These are phyloP conservation scores for Polyporus arcularius DNA, from an alignment of 768 basidiomycete genomes.

Conservation along the genomic window DNA sequence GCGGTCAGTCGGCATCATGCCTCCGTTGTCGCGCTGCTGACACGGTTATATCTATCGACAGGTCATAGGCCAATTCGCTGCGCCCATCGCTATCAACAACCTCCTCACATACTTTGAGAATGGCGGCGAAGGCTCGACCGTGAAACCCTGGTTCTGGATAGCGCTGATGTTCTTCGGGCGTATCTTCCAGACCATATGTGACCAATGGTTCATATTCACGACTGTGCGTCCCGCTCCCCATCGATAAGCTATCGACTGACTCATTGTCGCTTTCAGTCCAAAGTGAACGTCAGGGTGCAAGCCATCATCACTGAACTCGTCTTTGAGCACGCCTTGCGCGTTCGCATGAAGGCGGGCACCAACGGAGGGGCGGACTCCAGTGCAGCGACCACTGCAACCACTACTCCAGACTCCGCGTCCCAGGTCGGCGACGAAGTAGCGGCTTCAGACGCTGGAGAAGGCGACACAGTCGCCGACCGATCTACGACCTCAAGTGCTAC, in stretches of 20 bases:
- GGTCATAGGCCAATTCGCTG: constrained; percentile 23
- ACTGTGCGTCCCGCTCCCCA: constrained; percentile 24
- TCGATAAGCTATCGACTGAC: too few relatives aligned
- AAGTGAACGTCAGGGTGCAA: constrained; percentile 50
- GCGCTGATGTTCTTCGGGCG: constrained; percentile 36
- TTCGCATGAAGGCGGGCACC: constrained; percentile 56
- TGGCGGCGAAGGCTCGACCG: constrained; percentile 34
- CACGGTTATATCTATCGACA: background rate
- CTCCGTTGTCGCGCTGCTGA: background rate
- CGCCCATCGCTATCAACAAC: constrained; percentile 37
- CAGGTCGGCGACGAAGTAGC: background rate
- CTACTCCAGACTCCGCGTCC: constrained; percentile 22
- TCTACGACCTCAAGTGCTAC: constrained; percentile 5
- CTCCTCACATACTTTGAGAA: constrained; percentile 44
- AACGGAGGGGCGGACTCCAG: constrained; percentile 1
- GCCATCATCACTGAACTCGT: constrained; percentile 53
- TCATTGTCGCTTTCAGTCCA: constrained; percentile 30
- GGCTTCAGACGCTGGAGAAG: background rate
- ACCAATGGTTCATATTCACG: constrained; percentile 45
- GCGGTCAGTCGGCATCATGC: constrained; percentile 12
- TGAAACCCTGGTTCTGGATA: constrained; percentile 54
- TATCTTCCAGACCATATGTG: constrained; percentile 34
- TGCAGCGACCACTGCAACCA: constrained; percentile 19
- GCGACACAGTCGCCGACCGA: constrained; percentile 9
- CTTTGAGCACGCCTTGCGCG: constrained; percentile 60